phyloP scores from a whole-genome alignment of 495 filamentous ascomycete genomes.

The Cenococcum geophilum region DNA sequence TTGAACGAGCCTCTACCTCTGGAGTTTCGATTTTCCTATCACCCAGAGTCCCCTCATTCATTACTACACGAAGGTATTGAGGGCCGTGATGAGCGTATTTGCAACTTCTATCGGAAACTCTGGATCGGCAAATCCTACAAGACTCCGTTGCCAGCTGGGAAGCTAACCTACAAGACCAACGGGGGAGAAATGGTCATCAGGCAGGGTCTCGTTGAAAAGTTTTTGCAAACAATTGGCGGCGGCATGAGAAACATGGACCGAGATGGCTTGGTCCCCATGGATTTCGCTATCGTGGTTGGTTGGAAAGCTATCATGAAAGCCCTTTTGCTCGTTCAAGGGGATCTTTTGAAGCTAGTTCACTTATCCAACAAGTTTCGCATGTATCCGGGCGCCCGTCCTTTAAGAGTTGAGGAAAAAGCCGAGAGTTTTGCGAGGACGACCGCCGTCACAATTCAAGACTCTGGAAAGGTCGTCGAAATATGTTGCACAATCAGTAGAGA shows the following conservation, averaged over 20 bases:
- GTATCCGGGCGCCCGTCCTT: conserved; percentile 90
- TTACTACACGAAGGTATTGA: conserved; percentile 95
- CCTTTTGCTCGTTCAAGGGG: conserved; percentile 96
- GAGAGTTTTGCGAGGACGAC: conserved; percentile 94
- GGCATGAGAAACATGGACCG: conserved; percentile 94
- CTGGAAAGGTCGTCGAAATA: conserved; percentile 99
- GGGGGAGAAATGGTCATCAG: conserved; percentile 83
- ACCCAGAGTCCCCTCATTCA: conserved; percentile 88
- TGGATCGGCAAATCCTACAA: conserved; percentile 97
- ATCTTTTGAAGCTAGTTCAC: conserved; percentile 90
- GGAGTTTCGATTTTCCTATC: conserved; percentile 66
- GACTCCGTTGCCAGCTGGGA: conserved; percentile 48
- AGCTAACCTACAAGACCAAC: conserved; percentile 66
- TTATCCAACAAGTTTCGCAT: conserved; percentile 96
- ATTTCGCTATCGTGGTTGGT: conserved; percentile 96
- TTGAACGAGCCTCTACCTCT: conserved; percentile 72
- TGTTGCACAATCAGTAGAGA: conserved; percentile 90
- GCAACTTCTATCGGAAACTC: conserved; percentile 92
- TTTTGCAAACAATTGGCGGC: conserved; percentile 96
- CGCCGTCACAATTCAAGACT: conserved; percentile 94
- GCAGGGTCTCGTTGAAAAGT: conserved; percentile 87
- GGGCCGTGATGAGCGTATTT: conserved; percentile 88
- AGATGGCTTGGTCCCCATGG: conserved; percentile 93
- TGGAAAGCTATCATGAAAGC: conserved; percentile 99
- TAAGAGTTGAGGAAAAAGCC: conserved; percentile 92